phyloP scores from a whole-genome alignment of 1,284 basidiomycete genomes.

The Clitocybe nebularis region DNA sequence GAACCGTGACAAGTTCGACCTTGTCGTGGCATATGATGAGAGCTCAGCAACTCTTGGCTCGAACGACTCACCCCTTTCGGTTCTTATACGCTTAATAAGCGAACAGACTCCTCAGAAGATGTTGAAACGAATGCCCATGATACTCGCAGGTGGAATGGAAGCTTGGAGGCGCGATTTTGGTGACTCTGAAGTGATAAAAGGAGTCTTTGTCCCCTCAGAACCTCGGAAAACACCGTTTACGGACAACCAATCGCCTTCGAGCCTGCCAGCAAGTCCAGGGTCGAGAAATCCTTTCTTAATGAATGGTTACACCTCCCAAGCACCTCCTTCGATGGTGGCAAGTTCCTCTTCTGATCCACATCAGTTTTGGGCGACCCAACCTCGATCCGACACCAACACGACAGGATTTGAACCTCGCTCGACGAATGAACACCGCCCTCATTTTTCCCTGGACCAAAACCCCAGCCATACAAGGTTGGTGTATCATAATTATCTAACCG shows the following conservation, averaged over 20 bases:
- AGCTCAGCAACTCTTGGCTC: slow-evolving; percentile 57
- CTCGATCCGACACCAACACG: slow-evolving; percentile 16
- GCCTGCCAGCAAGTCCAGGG: slow-evolving; percentile 14
- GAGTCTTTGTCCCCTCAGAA: slow-evolving; percentile 22
- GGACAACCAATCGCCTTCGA: slow-evolving; percentile 4
- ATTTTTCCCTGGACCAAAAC: slow-evolving; percentile 32
- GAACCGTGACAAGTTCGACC: slow-evolving; percentile 83
- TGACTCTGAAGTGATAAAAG: slow-evolving; percentile 36
- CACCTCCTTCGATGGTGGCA: slow-evolving; percentile 8
- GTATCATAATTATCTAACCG: neutral
- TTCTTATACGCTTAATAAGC: slow-evolving; percentile 67
- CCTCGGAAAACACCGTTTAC: slow-evolving; percentile 4
- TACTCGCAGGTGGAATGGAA: slow-evolving; percentile 84
- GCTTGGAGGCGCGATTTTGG: slow-evolving; percentile 77
- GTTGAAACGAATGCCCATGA: slow-evolving; percentile 75
- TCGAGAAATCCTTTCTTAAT: slow-evolving; percentile 23
- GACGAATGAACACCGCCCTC: slow-evolving; percentile 24
- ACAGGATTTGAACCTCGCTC: too few relatives aligned
- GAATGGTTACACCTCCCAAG: slow-evolving; percentile 10
- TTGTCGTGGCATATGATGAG: slow-evolving; percentile 87
- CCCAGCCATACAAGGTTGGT: slow-evolving; percentile 34
- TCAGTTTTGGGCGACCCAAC: slow-evolving; percentile 25
- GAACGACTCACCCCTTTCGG: slow-evolving; percentile 48
- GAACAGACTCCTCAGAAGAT: slow-evolving; percentile 71
- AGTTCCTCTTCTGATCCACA: slow-evolving; percentile 17